phyloP scores from a whole-genome alignment of 2,329 filamentous ascomycete genomes.

The Trichophaea hybrida region DNA sequence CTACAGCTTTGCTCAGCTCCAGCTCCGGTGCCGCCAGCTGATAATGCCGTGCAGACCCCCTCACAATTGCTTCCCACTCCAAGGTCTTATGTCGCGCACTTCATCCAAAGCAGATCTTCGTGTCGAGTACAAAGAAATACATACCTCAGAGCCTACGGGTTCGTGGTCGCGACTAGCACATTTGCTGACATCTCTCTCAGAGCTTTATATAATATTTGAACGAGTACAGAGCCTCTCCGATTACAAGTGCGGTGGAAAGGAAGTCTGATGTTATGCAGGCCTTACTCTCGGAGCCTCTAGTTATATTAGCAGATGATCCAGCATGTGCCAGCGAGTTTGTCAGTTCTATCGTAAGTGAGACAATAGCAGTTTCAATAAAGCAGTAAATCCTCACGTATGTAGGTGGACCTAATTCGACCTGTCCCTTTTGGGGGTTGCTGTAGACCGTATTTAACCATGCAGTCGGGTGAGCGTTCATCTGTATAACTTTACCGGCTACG shows the following conservation, averaged over 20 bases:
- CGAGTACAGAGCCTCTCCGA: slow-evolving; percentile 17
- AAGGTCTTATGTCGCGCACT: slow-evolving; percentile 23
- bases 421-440: slow-evolving; percentile 27
- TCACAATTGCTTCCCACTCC: slow-evolving; percentile 26
- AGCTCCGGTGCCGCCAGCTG: not conserved
- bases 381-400: not conserved
- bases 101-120: slow-evolving; percentile 18
- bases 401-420: slow-evolving; percentile 25
- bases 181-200: slow-evolving; percentile 23
- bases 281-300: slow-evolving; percentile 26
- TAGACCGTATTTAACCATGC: slow-evolving; percentile 27
- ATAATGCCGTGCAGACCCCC: slow-evolving; percentile 18
- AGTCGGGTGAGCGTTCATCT: slow-evolving; percentile 20
- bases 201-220: slow-evolving; percentile 28
- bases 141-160: slow-evolving; percentile 26
- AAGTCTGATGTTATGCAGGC: slow-evolving; percentile 11
- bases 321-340: slow-evolving; percentile 27
- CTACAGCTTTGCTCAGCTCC: not conserved
- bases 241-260: not conserved
- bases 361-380: not conserved
- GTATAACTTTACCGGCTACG: not conserved
- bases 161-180: slow-evolving; percentile 26
- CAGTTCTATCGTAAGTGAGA: slow-evolving; percentile 17
- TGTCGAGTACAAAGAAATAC: slow-evolving; percentile 24
- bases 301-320: slow-evolving; percentile 26